Evolutionary conservation across 345 rosid genomes (phyloP), one percentile per base, ranked within the genome.

Genomic region (Reutealis trisperma): DNA sequence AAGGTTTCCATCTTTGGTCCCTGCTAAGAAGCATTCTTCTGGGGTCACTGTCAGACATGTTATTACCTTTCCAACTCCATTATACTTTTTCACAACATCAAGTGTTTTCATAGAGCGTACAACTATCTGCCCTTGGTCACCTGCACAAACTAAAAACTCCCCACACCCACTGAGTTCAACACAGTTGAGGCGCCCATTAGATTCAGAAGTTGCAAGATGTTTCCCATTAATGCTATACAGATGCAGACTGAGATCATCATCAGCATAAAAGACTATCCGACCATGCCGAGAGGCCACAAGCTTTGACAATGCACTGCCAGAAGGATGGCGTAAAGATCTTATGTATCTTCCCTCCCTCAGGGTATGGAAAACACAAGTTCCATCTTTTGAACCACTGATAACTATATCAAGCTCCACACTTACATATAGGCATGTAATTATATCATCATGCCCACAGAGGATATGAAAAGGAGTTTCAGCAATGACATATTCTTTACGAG

Each of bases 361-460:
- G 75, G 99, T 89, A 86, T 93, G 98, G 85, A 95, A 95, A 57
- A 91, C 83, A 75, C 98, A 93, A 41, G 98, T 95, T 83, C 98
- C 98, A 79, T 95, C 99, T 88, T 93, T 95, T 72, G 99, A 95
- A 81, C 98, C 99, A 84, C 98, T 95, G 75, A 95, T 89, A 70
- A 95, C 97, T 84, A 95, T 87, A 78, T 95, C 97, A 79, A 95
- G 97, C 84, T 95, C 98, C 71, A 86, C 84, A 76, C 98, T 95
- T 57, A 92, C 86, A 78, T 81, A 87, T 80, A 95, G 82, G 85
- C 98, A 95, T 47, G 99, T 91, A 81, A 95, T 92, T 84, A 95
- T 87, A 71, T 95, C 98, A 74, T 95, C 99, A 57, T 93, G 99
- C 73, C 99, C 98, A 71, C 98, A 90, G 16, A 95, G 94, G 75